Evolutionary conservation across 208 protist genomes (phyloP), one percentile per base, ranked within the genome.

Genomic region (Jaenimonas drosophilae): DNA sequence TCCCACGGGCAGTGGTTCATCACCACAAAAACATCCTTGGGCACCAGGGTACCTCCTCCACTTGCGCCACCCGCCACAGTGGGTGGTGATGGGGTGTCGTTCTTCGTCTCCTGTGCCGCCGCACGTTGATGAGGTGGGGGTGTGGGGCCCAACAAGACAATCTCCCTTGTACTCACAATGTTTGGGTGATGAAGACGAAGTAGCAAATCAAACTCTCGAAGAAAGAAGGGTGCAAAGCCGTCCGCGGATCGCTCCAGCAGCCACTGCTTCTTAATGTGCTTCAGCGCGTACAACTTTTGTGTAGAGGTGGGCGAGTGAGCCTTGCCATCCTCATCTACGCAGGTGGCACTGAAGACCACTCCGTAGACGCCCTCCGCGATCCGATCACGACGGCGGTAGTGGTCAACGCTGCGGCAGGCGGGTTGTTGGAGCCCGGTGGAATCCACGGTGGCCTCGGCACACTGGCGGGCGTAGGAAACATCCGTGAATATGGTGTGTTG

Each of bases 1-100:
- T 94, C 77, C 25, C 71, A 75, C 2, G 73, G 70, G 32, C 77
- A 89, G 56, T 75, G 79, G 21, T 90, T 72, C 85, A 94, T 94
- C 0, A 90, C 78, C 2, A 94, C 50, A 51, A 83, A 90, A 3
- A 90, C 70, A 49, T 85, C 76, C 23, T 69, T 64, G n/a, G 46
- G 46, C 4, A 43, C 30, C 4, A 32, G 25, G 6, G 36, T 21
- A 24, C 16, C 37, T 11, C 23, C 37, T 42, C 37, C 37, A 25
- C 37, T 21, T 11, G n/a, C 7, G n/a, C 37, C 37, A 25, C 37
- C 37, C 16, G 14, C 37, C 37, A 7, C 19, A 11, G 14, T 42
- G 37, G 37, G 9, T 17, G 7, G 16, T 7, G 37, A 11, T 21
- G 37, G 16, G 6, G 37, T 11, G 9, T 24, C n/a, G 19, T 42